phyloP scores from a whole-genome alignment of 306 rosid genomes.

The Corylus avellana region DNA sequence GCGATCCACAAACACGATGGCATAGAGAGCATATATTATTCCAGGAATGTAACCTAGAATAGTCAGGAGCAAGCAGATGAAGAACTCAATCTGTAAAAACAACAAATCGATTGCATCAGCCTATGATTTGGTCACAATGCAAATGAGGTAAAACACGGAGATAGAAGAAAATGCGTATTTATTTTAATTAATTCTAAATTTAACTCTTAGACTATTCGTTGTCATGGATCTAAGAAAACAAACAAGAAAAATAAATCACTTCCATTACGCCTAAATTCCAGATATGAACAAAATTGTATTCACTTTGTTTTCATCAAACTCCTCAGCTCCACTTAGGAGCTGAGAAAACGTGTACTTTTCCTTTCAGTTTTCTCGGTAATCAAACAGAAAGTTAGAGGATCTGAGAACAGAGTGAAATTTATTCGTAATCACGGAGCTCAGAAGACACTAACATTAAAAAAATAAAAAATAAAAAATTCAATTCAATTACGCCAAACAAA shows the following conservation, averaged over 20 bases:
- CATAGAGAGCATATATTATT: conserved; percentile 89
- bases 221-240: neutral
- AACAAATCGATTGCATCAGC: conserved; percentile 17
- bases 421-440: neutral
- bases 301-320: neutral
- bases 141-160: neutral
- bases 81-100: conserved; percentile 64
- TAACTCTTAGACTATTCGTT: neutral
- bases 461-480: neutral
- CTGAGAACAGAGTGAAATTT: neutral
- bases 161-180: neutral
- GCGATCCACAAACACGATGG: conserved; percentile 74
- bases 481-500: neutral
- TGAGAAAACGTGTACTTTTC: too few relatives aligned
- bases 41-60: conserved; percentile 88
- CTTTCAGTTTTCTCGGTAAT: too few relatives aligned
- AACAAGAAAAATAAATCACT: neutral
- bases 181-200: neutral
- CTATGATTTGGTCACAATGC: conserved; percentile 13
- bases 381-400: too few relatives aligned
- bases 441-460: neutral
- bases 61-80: conserved; percentile 84
- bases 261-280: neutral
- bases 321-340: too few relatives aligned
- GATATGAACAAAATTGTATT: neutral